Conservation (phyloP, 1,284 basidiomycete species). For the Phellopilus nigrolimitatus region DNA sequence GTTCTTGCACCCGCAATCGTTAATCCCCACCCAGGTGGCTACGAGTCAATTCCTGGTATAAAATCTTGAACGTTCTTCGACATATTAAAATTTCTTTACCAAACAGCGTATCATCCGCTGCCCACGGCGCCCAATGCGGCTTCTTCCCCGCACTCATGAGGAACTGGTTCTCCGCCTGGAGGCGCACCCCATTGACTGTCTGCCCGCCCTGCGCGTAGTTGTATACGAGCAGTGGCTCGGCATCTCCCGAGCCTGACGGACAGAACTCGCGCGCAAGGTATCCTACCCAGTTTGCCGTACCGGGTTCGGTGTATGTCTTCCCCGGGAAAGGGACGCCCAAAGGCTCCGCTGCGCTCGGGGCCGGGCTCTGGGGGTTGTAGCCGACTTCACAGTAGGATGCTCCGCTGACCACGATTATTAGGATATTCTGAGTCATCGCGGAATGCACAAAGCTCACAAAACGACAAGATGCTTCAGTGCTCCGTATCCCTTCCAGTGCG, state of each 20-base stretch:
- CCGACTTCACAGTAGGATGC: constrained; percentile 27
- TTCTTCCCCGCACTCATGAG: constrained; percentile 21
- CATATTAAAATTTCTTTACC: constrained; percentile 21
- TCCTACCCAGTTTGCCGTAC: constrained; percentile 30
- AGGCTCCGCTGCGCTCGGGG: constrained; percentile 22
- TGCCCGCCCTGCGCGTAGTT: constrained; percentile 28
- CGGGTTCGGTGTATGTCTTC: constrained; percentile 23
- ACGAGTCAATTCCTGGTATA: no score
- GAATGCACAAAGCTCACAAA: constrained; percentile 23
- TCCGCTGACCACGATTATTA: constrained; percentile 22
- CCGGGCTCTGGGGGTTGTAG: constrained; percentile 17
- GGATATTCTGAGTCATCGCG: not conserved
- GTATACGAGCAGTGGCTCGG: constrained; percentile 25
- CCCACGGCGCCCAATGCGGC: constrained; percentile 28
- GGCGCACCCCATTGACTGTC: constrained; percentile 23
- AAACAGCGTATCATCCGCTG: constrained; percentile 28
- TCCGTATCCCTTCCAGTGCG: constrained; percentile 27
- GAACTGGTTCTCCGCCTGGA: constrained; percentile 26
- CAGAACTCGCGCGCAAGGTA: constrained; percentile 24
- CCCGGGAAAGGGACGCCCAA: constrained; percentile 29
- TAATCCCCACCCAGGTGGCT: constrained; percentile 11
- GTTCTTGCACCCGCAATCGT: constrained; percentile 1
- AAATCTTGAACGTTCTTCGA: not conserved
- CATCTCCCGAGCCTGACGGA: constrained; percentile 6
- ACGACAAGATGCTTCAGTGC: constrained; percentile 26